Conservation (phyloP, 345 rosid genomes). For the Bruguiera gymnorhiza region DNA sequence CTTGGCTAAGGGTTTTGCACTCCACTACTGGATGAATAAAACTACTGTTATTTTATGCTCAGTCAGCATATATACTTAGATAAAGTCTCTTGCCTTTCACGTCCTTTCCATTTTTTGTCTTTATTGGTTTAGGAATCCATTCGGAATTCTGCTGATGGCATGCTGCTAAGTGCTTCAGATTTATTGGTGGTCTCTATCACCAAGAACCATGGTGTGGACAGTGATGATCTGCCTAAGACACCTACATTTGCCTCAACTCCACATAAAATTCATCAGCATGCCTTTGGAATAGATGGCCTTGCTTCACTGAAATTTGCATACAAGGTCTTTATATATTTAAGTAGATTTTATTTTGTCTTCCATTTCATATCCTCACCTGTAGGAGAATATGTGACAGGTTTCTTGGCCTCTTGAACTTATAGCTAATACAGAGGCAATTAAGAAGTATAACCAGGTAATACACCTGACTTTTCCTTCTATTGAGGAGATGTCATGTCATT, state of each 20-base stretch:
- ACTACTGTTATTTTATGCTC: not conserved
- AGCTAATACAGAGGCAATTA: slow-evolving; percentile 80
- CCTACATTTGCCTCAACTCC: slow-evolving; percentile 45
- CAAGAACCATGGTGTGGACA: slow-evolving; percentile 44
- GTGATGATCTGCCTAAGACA: slow-evolving; percentile 50
- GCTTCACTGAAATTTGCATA: slow-evolving; percentile 74
- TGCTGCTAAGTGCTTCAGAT: slow-evolving; percentile 74
- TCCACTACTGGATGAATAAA: not conserved
- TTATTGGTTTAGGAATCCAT: slow-evolving; percentile 72
- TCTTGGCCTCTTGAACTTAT: slow-evolving; percentile 99
- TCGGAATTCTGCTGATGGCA: slow-evolving; percentile 88
- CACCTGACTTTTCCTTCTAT: slow-evolving; percentile 20
- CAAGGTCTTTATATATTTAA: slow-evolving; percentile 48
- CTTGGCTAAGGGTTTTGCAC: slow-evolving; percentile 5
- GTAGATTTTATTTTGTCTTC: slow-evolving; percentile 12
- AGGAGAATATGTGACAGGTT: slow-evolving; percentile 45
- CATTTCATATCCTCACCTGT: slow-evolving; percentile 12
- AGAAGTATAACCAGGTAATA: slow-evolving; percentile 89
- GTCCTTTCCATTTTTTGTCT: slow-evolving; percentile 3
- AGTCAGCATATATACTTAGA: not conserved
- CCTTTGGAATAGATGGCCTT: slow-evolving; percentile 74
- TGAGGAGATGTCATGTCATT: slow-evolving; percentile 12
- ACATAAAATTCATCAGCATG: slow-evolving; percentile 41
- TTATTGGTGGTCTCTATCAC: slow-evolving; percentile 70
- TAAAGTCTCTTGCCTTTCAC: slow-evolving; percentile 11